Base-by-base conservation (phyloP, 139 green algal genomes). In the Trebouxia sp. region DNA sequence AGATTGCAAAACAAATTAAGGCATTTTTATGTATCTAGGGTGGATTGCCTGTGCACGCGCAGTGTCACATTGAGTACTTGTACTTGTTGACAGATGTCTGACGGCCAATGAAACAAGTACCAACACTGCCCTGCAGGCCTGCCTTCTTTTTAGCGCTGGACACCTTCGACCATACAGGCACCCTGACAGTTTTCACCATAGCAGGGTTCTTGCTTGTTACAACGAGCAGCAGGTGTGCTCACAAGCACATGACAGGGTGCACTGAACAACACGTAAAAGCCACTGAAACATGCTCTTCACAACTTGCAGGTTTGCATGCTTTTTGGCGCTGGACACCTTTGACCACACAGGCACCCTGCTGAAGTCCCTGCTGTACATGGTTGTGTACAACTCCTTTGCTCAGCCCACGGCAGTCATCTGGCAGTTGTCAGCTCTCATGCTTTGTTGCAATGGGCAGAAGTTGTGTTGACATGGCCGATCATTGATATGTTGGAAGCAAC, bases 131-230 rank as follows among this genome's bases (percentile, higher is more conserved):
- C 8, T 66, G 3, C 75, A 80, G 75, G 53, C 43, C 88, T 26
- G 79, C 86, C 0, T 87, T 87, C 81, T 92, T 92, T 45, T 38
- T 84, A 32, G 87, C 88, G 1, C 77, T 87, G 15, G 87, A 92
- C 75, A 83, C 55, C 2, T 85, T 91, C 69, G 82, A 85, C 47
- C 80, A 85, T 7, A n/a, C 66, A 48, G 85, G 79, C 24, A 84
- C 76, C 0, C 11, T 87, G 1, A n/a, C n/a, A n/a, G n/a, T n/a
- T n/a, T n/a, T n/a, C n/a, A n/a, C n/a, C n/a, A n/a, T n/a, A n/a
- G n/a, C n/a, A n/a, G n/a, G n/a, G n/a, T n/a, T n/a, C n/a, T n/a
- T n/a, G n/a, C n/a, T n/a, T n/a, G n/a, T n/a, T n/a, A n/a, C n/a
- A n/a, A n/a, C n/a, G n/a, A n/a, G n/a, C 14, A 53, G 20, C 3